Percentiles rank a stretch among this genome's conserved stretches.
Conservation (phyloP, 129 eudicot species). For the Pittosporum tobira region DNA sequence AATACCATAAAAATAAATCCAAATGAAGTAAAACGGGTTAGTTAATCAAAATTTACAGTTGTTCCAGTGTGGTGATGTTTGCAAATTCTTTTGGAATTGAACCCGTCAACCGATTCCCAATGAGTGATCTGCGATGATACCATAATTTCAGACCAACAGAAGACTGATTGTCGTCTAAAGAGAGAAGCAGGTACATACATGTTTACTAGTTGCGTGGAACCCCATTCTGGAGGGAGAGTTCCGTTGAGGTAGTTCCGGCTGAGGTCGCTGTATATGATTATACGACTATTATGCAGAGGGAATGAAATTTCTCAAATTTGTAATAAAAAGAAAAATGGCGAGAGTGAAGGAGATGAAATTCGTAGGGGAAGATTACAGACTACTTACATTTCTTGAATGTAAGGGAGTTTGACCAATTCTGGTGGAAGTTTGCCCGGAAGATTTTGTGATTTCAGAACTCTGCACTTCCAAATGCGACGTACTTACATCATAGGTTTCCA, state of each 20-base stretch:
- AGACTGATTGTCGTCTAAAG: neutral
- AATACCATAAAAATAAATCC: neutral
- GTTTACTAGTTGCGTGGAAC: slow-evolving; percentile 28
- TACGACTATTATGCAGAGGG: neutral
- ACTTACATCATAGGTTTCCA: too few species aligned
- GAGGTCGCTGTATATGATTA: slow-evolving; percentile 27
- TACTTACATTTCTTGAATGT: slow-evolving; percentile 1
- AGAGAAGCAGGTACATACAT: slow-evolving; percentile 17
- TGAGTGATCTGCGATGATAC: slow-evolving; percentile 8
- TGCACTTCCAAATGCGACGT: neutral
- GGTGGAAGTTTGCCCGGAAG: slow-evolving; percentile 5
- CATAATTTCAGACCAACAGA: neutral
- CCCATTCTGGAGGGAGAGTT: slow-evolving; percentile 38
- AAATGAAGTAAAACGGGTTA: too few species aligned
- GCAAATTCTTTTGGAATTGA: slow-evolving; percentile 57
- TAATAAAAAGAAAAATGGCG: neutral
- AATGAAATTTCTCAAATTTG: neutral
- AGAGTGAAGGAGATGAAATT: too few species aligned
- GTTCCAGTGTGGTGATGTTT: slow-evolving; percentile 44
- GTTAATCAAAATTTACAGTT: slow-evolving; percentile 32
- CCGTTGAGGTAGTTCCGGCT: slow-evolving; percentile 38
- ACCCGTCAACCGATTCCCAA: slow-evolving; percentile 55
- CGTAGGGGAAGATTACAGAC: too few species aligned
- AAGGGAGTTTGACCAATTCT: slow-evolving; percentile 3
- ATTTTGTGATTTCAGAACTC: slow-evolving; percentile 3